These are phyloP conservation scores for Diddensiella caesifluorescens DNA, from an alignment of 805 yeast genomes.

Conservation along the genomic window DNA sequence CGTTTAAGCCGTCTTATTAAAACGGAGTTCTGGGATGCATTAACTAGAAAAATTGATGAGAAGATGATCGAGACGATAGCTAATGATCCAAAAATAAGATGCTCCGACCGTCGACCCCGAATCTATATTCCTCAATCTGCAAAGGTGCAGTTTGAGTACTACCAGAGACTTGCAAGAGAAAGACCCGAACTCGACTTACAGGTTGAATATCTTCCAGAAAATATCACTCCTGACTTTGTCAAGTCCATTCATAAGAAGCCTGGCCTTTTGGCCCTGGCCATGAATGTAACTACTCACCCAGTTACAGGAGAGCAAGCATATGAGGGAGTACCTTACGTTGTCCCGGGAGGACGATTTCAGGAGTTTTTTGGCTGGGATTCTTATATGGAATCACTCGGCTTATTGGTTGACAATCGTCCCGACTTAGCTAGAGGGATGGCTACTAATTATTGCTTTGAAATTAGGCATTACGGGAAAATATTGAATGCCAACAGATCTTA, in stretches of 20 bases:
- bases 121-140: slow-evolving; percentile 70
- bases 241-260: slow-evolving; percentile 74
- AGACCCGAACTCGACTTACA: slow-evolving; percentile 57
- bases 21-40: slow-evolving; percentile 71
- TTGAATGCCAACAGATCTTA: slow-evolving; percentile 91
- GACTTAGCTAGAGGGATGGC: slow-evolving; percentile 86
- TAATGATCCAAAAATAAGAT: slow-evolving; percentile 65
- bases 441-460: slow-evolving; percentile 86
- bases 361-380: slow-evolving; percentile 99
- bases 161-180: slow-evolving; percentile 44
- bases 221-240: slow-evolving; percentile 72
- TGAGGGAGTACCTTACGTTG: slow-evolving; percentile 60
- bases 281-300: slow-evolving; percentile 50
- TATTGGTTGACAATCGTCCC: slow-evolving; percentile 57
- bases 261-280: slow-evolving; percentile 78
- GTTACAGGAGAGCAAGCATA: slow-evolving; percentile 43
- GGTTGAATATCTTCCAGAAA: slow-evolving; percentile 70
- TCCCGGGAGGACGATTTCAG: slow-evolving; percentile 96
- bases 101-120: slow-evolving; percentile 62
- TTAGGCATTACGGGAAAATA: slow-evolving; percentile 84
- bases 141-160: slow-evolving; percentile 68
- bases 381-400: slow-evolving; percentile 83
- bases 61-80: slow-evolving; percentile 65
- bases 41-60: slow-evolving; percentile 66
- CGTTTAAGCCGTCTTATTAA: slow-evolving; percentile 68